Evolutionary conservation across 345 rosid species (phyloP).

Genomic region (Murraya paniculata): DNA sequence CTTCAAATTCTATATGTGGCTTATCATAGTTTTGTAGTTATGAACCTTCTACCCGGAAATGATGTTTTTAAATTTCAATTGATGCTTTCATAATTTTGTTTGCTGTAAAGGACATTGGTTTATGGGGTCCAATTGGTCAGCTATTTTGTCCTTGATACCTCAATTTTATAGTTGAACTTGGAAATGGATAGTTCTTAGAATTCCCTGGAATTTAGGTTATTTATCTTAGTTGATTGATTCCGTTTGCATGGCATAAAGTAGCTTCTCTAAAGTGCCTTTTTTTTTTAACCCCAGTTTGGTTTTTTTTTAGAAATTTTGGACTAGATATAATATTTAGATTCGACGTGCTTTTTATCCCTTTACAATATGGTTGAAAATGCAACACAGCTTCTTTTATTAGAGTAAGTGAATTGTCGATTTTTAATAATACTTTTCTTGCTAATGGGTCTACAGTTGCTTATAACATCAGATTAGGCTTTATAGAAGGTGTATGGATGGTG

Average conservation of each 20-base stretch:
- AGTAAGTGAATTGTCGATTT: neutral
- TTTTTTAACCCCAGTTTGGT: neutral
- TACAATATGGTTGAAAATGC: neutral
- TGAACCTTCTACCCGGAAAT: neutral
- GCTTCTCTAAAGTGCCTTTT: neutral
- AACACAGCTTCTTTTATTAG: neutral
- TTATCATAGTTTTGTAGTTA: neutral
- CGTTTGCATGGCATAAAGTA: neutral
- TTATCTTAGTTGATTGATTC: neutral
- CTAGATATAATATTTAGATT: neutral
- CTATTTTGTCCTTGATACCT: neutral
- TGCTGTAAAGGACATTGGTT: neutral
- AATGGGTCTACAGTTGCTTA: slow-evolving; percentile 16
- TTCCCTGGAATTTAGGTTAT: neutral
- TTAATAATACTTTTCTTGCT: slow-evolving; percentile 8
- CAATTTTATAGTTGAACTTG: neutral
- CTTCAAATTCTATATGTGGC: neutral
- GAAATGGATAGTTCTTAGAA: neutral
- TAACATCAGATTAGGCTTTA: slow-evolving; percentile 55
- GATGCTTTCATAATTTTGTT: neutral
- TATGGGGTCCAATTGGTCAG: slow-evolving; percentile 3
- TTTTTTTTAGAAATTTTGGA: neutral
- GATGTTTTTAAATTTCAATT: neutral
- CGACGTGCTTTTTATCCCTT: neutral
- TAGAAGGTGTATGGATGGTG: slow-evolving; percentile 61